These are phyloP conservation scores for Eragrostis nindensis DNA, from an alignment of 176 grass and related monocot genomes.

Conservation along the genomic window DNA sequence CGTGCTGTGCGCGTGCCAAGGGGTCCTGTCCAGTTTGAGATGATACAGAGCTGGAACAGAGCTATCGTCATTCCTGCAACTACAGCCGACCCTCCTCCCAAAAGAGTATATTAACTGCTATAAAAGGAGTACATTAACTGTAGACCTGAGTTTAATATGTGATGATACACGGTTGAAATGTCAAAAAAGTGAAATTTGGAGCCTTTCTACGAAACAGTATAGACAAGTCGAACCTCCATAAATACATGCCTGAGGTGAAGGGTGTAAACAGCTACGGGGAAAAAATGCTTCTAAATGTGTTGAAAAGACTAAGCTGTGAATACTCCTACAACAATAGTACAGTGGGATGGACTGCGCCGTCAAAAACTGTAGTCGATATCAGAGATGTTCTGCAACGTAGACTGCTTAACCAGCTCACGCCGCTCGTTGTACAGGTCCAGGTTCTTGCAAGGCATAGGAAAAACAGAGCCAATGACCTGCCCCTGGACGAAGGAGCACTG, in stretches of 20 bases:
- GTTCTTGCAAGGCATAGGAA: conserved; percentile 77
- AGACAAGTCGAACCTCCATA: conserved; percentile 35
- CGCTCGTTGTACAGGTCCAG: conserved; percentile 76
- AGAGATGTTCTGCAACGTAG: conserved; percentile 67
- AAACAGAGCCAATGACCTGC: conserved; percentile 78
- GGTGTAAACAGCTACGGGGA: conserved; percentile 38
- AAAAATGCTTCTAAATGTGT: conserved; percentile 22
- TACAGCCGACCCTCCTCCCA: background rate
- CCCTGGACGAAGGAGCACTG: conserved; percentile 91
- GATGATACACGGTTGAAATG: conserved; percentile 24
- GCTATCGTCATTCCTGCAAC: background rate
- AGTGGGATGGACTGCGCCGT: conserved; percentile 23
- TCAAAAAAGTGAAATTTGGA: background rate
- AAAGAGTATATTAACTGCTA: background rate
- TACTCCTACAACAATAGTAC: conserved; percentile 41
- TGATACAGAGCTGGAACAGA: background rate
- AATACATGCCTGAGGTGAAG: conserved; percentile 40
- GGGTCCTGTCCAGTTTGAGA: background rate
- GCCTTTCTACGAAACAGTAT: conserved; percentile 27
- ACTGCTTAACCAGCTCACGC: conserved; percentile 59
- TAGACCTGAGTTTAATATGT: conserved; percentile 30
- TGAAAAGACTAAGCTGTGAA: conserved; percentile 34
- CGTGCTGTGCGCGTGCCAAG: too few relatives aligned
- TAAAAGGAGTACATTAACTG: background rate
- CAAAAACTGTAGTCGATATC: conserved; percentile 94